These are phyloP conservation scores for Jamesozyma spencerorum DNA, from an alignment of 805 yeast genomes.

Conservation along the genomic window DNA sequence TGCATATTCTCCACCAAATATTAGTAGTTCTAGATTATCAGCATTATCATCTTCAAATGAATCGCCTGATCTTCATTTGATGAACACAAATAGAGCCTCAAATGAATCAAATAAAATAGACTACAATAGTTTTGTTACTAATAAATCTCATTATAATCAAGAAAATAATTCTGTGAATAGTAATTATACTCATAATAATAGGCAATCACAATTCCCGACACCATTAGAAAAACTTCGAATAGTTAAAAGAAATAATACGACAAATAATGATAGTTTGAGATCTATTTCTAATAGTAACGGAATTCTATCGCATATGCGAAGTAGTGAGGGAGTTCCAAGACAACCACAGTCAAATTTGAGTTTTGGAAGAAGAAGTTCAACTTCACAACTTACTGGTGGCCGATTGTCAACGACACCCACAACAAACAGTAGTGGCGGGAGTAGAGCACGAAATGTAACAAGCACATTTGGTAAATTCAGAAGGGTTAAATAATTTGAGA, in stretches of 20 bases:
- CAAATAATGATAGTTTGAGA: slow-evolving; percentile 2
- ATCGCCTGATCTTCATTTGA: neutral
- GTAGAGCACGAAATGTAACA: neutral
- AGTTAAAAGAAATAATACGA: slow-evolving; percentile 19
- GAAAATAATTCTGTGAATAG: neutral
- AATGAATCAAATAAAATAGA: neutral
- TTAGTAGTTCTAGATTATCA: neutral
- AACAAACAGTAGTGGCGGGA: neutral
- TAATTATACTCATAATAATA: neutral
- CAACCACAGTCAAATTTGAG: slow-evolving; percentile 1
- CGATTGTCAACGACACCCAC: neutral
- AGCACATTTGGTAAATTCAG: slow-evolving; percentile 4
- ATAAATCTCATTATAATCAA: neutral
- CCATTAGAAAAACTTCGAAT: slow-evolving; percentile 21
- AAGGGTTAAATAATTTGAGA: neutral
- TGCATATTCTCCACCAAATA: slow-evolving; percentile 4
- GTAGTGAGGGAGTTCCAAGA: slow-evolving; percentile 6
- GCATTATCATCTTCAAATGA: slow-evolving; percentile 1
- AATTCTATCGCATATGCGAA: slow-evolving; percentile 15
- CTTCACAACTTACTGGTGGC: slow-evolving; percentile 6
- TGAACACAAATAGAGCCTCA: neutral
- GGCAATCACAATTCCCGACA: slow-evolving; percentile 11
- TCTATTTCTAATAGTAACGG: slow-evolving; percentile 14
- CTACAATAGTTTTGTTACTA: neutral
- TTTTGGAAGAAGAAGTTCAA: slow-evolving; percentile 7